These are phyloP conservation scores for Acanthamoeba triangularis DNA, from an alignment of 208 protist species.

Conservation along the genomic window DNA sequence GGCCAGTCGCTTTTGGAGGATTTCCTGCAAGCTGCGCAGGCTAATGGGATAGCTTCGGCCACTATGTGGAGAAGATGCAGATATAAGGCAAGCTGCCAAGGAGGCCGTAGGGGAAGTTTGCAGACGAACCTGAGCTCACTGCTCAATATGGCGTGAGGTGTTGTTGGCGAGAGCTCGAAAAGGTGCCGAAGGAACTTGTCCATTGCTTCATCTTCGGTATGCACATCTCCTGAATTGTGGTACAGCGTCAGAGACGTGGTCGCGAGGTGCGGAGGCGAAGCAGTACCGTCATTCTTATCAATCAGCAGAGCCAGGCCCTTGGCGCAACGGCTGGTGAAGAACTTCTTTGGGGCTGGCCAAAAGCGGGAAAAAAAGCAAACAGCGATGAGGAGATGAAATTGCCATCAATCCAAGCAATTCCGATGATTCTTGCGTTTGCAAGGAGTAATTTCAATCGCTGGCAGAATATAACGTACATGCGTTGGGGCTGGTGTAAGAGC, in stretches of 20 bases:
- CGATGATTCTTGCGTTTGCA: background rate
- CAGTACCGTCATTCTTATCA: conserved; percentile 38
- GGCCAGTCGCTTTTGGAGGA: background rate
- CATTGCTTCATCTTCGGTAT: conserved; percentile 37
- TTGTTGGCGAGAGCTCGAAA: conserved; percentile 10
- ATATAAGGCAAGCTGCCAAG: background rate
- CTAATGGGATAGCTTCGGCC: conserved; percentile 34
- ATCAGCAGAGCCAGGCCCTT: conserved; percentile 29
- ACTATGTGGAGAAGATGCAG: background rate
- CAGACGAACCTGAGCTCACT: background rate
- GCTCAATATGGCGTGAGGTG: conserved; percentile 28
- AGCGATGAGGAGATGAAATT: background rate
- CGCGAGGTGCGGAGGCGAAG: background rate
- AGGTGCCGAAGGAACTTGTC: conserved; percentile 37
- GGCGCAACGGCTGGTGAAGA: conserved; percentile 17
- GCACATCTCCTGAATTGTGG: background rate
- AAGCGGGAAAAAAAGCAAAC: background rate
- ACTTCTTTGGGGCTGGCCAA: background rate
- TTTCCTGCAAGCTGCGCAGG: conserved; percentile 9
- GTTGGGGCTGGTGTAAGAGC: background rate
- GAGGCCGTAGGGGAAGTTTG: background rate
- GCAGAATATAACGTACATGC: background rate
- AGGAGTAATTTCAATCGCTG: background rate
- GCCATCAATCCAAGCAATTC: background rate
- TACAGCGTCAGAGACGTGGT: too few species aligned